These are phyloP conservation scores for Solanum microdontum DNA, from an alignment of 257 asterid genomes.

Conservation along the genomic window DNA sequence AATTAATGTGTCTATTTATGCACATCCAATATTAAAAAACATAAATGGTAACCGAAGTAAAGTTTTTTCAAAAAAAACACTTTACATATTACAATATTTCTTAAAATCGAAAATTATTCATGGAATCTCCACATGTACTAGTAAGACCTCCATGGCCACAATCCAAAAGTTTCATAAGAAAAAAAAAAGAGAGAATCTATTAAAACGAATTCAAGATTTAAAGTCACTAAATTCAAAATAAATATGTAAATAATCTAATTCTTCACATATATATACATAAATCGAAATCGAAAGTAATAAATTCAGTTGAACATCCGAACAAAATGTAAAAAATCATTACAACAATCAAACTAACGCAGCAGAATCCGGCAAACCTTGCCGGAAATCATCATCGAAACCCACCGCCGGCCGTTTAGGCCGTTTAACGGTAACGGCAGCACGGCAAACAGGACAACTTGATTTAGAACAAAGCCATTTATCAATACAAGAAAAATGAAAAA, in stretches of 20 bases:
- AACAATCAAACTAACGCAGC: conserved; percentile 24
- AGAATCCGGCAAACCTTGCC: conserved; percentile 53
- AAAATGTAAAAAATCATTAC: background rate
- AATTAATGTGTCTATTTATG: too few species aligned
- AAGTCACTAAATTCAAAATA: background rate
- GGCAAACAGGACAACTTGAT: conserved; percentile 58
- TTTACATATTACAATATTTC: too few species aligned
- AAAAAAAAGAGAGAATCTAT: too few species aligned
- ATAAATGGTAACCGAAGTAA: too few species aligned
- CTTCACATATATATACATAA: background rate
- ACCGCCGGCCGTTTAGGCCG: conserved; percentile 6
- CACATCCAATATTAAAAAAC: too few species aligned
- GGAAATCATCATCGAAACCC: conserved; percentile 23
- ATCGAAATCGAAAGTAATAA: background rate
- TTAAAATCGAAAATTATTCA: too few species aligned
- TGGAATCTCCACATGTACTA: too few species aligned
- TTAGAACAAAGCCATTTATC: conserved; percentile 52
- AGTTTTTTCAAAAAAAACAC: too few species aligned
- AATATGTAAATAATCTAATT: background rate
- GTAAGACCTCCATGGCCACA: background rate
- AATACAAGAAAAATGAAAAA: conserved; percentile 49
- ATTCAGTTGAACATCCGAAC: background rate
- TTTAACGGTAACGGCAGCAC: conserved; percentile 36
- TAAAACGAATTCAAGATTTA: background rate
- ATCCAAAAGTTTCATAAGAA: too few species aligned